Conservation (phyloP, 2,329 filamentous ascomycete species). For the Ceratocystiopsis sp. region DNA sequence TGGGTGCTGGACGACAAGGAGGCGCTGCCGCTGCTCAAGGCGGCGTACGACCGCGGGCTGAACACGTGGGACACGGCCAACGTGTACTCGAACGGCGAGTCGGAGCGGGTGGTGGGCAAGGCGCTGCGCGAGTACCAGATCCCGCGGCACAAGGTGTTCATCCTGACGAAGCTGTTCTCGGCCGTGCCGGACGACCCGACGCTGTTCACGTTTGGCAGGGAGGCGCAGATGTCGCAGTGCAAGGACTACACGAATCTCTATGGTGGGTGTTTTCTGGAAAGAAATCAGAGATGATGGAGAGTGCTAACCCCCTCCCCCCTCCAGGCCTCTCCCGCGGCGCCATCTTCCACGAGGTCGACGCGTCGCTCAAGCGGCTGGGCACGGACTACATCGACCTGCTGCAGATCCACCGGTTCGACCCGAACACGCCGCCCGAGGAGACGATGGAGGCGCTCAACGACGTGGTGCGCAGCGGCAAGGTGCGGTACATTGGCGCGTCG, state of each 20-base stretch:
- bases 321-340: conserved; percentile 38
- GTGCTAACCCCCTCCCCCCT: too few species aligned
- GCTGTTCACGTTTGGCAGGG: conserved; percentile 10
- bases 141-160: conserved; percentile 35
- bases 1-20: conserved; percentile 25
- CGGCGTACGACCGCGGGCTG: conserved; percentile 41
- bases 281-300: too few species aligned
- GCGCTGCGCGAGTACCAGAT: conserved; percentile 40
- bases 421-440: conserved; percentile 30
- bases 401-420: conserved; percentile 40
- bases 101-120: conserved; percentile 36
- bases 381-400: conserved; percentile 37
- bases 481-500: conserved; percentile 27
- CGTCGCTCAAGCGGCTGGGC: conserved; percentile 33
- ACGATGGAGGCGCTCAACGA: conserved; percentile 42
- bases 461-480: conserved; percentile 33
- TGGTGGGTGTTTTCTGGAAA: too few species aligned
- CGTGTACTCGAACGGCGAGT: conserved; percentile 36
- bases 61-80: conserved; percentile 40
- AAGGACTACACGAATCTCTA: conserved; percentile 16
- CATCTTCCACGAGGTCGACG: conserved; percentile 48
- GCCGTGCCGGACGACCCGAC: conserved; percentile 28
- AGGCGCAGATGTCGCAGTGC: conserved; percentile 1
- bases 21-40: conserved; percentile 39
- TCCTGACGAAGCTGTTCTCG: conserved; percentile 39